Conservation (phyloP, 1,139 yeast species). For the Candida buenavistaensis region DNA sequence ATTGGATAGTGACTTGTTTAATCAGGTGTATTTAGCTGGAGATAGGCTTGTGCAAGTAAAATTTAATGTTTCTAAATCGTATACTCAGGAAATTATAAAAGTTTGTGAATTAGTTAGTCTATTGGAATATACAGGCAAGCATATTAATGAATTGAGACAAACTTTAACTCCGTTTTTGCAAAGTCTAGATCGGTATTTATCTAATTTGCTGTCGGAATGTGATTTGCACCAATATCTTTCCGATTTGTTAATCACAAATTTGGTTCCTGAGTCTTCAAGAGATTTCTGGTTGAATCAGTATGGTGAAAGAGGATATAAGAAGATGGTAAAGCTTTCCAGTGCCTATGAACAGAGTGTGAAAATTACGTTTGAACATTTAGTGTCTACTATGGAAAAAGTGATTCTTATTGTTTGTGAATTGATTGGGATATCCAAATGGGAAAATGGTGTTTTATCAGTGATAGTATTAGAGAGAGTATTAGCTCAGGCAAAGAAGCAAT, state of each 20-base stretch:
- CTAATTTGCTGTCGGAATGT: conserved; percentile 12
- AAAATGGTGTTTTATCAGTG: conserved; percentile 15
- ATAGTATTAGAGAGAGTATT: conserved; percentile 3
- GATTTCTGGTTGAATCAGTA: conserved; percentile 52
- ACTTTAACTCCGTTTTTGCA: conserved; percentile 46
- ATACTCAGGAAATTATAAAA: conserved; percentile 24
- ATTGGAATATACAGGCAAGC: conserved; percentile 36
- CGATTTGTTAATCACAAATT: conserved; percentile 58
- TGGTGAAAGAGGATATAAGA: conserved; percentile 68
- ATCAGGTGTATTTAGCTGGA: conserved; percentile 28
- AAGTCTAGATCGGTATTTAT: conserved; percentile 36
- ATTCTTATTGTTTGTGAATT: conserved; percentile 51
- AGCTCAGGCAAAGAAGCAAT: conserved; percentile 24
- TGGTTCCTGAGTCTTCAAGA: conserved; percentile 41
- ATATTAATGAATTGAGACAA: conserved; percentile 30
- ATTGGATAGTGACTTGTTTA: conserved; percentile 23
- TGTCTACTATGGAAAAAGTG: conserved; percentile 60
- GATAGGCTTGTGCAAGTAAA: conserved; percentile 17
- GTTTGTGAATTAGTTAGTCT: conserved; percentile 35
- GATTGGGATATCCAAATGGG: conserved; percentile 45
- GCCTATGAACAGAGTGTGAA: conserved; percentile 51
- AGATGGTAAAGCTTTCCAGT: conserved; percentile 55
- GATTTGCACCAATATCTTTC: conserved; percentile 27
- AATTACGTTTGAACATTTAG: conserved; percentile 46
- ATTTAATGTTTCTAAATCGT: conserved; percentile 13